Evolutionary conservation across 768 basidiomycete species (phyloP).

Genomic region (Amanita phalloides): DNA sequence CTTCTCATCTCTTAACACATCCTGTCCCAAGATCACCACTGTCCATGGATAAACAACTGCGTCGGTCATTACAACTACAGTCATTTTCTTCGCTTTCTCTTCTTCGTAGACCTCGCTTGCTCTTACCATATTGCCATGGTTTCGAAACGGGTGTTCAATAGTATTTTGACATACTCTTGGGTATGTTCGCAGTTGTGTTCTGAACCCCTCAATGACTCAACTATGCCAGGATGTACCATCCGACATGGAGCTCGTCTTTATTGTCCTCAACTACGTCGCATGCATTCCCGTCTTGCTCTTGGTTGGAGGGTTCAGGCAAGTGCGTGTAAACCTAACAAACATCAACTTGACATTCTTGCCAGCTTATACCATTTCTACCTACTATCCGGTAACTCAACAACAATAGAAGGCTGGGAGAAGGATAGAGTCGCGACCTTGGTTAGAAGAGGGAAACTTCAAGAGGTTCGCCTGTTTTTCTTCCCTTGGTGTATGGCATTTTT

Average conservation of each 20-base stretch:
- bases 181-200: constrained; percentile 22
- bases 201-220: background rate
- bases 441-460: constrained; percentile 74
- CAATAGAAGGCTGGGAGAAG: constrained; percentile 98
- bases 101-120: constrained; percentile 87
- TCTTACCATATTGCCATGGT: constrained; percentile 84
- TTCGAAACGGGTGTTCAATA: constrained; percentile 45
- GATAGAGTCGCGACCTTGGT: constrained; percentile 85
- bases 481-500: background rate
- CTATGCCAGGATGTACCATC: constrained; percentile 53
- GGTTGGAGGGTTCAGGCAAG: constrained; percentile 86
- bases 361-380: constrained; percentile 84
- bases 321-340: background rate
- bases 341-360: constrained; percentile 2
- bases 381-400: constrained; percentile 75
- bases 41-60: constrained; percentile 92
- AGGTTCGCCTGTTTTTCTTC: constrained; percentile 29
- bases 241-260: constrained; percentile 61
- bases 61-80: constrained; percentile 90
- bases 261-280: constrained; percentile 79
- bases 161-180: constrained; percentile 36
- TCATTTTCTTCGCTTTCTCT: constrained; percentile 83
- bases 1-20: constrained; percentile 3
- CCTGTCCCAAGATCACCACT: constrained; percentile 61
- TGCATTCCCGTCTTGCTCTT: constrained; percentile 79